A percentile compares a stretch with the other conserved stretches of the same genome.
phyloP scores from a whole-genome alignment of 345 rosid genomes.

The Dimocarpus longan region DNA sequence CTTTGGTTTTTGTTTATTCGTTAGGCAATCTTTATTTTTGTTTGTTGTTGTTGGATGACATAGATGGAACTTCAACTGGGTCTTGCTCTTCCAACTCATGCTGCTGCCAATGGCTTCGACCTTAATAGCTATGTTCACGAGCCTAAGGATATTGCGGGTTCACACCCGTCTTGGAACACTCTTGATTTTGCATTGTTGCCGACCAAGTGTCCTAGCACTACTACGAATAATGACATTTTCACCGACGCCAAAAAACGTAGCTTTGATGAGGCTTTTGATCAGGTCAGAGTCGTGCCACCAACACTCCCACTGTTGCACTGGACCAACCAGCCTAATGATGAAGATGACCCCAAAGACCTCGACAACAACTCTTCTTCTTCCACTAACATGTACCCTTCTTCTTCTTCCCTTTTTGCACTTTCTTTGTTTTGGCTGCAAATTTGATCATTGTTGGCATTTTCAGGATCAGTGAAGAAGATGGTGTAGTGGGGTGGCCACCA shows the following conservation, averaged over 20 bases:
- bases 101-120: constrained; percentile 26
- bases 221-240: background rate
- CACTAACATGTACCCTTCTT: constrained; percentile 23
- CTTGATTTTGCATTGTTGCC: constrained; percentile 2
- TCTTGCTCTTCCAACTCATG: constrained; percentile 38
- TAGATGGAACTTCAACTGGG: constrained; percentile 51
- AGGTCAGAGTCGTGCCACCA: constrained; percentile 16
- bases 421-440: background rate
- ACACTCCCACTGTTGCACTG: constrained; percentile 43
- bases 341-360: constrained; percentile 17
- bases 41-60: constrained; percentile 20
- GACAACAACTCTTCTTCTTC: constrained; percentile 8
- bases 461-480: constrained; percentile 26
- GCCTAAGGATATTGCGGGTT: constrained; percentile 6
- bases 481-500: constrained; percentile 49
- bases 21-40: background rate
- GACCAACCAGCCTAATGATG: constrained; percentile 24
- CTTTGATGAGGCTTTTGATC: constrained; percentile 24
- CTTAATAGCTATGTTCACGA: constrained; percentile 23
- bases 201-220: background rate
- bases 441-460: background rate
- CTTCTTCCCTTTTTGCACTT: background rate
- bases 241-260: constrained; percentile 23
- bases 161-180: background rate
- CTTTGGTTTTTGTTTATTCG: background rate